Evolutionary conservation across 225 moss, liverwort and hornwort species (phyloP).

Genomic region (Lunularia cruciata): DNA sequence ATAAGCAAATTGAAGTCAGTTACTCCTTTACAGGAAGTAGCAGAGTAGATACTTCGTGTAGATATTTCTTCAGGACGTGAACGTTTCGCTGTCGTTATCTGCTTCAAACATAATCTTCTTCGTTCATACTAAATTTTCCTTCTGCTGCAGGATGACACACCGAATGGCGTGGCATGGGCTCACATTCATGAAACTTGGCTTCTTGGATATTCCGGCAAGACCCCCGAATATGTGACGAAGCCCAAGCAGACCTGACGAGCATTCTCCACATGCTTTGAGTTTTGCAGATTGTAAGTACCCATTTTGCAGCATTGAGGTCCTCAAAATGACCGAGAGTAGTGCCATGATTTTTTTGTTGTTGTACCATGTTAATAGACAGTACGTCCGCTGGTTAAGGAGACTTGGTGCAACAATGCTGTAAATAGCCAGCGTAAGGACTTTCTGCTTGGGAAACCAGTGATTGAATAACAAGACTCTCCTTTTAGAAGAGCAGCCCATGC

Average conservation of each 20-base stretch:
- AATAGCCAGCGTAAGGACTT: constrained; percentile 4
- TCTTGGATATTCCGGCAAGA: constrained; percentile 41
- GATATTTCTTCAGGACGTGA: too few relatives aligned
- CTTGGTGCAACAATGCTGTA: constrained; percentile 18
- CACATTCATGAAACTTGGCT: constrained; percentile 87
- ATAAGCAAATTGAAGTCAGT: too few relatives aligned
- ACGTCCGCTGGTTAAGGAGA: not conserved
- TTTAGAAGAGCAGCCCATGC: constrained; percentile 1
- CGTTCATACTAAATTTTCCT: not conserved
- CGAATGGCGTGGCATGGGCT: constrained; percentile 75
- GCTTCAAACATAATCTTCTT: not conserved
- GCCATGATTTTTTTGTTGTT: constrained; percentile 10
- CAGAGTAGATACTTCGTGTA: too few relatives aligned
- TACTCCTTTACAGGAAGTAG: too few relatives aligned
- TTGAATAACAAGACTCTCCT: not conserved
- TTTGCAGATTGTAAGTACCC: constrained; percentile 10
- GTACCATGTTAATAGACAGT: constrained; percentile 10
- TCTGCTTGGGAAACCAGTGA: not conserved
- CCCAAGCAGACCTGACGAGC: not conserved
- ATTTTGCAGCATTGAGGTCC: constrained; percentile 14
- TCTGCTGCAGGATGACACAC: constrained; percentile 52
- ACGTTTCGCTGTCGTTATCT: not conserved
- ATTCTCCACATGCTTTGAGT: not conserved
- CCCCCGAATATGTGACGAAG: constrained; percentile 1
- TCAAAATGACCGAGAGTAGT: not conserved